phyloP scores from a whole-genome alignment of 23 red algal species.

The Gracilaria vermiculophylla region DNA sequence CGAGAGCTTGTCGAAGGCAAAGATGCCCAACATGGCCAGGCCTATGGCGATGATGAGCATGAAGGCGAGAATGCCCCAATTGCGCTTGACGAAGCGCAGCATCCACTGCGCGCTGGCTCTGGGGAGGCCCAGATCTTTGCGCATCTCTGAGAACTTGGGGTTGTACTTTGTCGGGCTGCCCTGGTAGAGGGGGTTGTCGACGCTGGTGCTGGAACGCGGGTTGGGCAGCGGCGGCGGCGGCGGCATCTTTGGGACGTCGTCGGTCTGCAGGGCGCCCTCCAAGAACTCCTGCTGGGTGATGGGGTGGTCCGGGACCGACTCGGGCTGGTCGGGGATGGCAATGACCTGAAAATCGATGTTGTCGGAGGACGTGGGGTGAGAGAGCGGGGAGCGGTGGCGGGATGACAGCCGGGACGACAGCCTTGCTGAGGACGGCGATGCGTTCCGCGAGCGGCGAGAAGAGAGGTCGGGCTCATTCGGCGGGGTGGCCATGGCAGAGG shows the following conservation, averaged over 20 bases:
- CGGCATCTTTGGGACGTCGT: neutral
- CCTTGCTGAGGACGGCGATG: neutral
- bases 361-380: neutral
- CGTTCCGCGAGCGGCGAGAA: slow-evolving; percentile 1
- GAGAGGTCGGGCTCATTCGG: neutral
- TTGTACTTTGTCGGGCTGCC: slow-evolving; percentile 35
- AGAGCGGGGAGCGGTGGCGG: slow-evolving; percentile 1
- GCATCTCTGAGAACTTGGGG: slow-evolving; percentile 58
- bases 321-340: slow-evolving; percentile 54
- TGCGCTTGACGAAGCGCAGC: slow-evolving; percentile 32
- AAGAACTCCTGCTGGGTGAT: neutral
- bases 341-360: slow-evolving; percentile 68
- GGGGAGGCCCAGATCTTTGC: slow-evolving; percentile 30
- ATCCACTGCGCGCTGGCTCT: neutral
- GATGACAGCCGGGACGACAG: slow-evolving; percentile 5
- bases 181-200: slow-evolving; percentile 51
- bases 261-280: neutral
- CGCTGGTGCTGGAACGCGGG: slow-evolving; percentile 62
- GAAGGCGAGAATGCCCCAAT: slow-evolving; percentile 78
- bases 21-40: slow-evolving; percentile 70
- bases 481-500: neutral
- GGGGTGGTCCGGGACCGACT: neutral
- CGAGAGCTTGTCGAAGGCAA: slow-evolving; percentile 68
- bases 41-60: slow-evolving; percentile 46
- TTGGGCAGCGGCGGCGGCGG: slow-evolving; percentile 50